Evolutionary conservation across 768 basidiomycete genomes (phyloP).

Genomic region (Podaxis pistillaris): DNA sequence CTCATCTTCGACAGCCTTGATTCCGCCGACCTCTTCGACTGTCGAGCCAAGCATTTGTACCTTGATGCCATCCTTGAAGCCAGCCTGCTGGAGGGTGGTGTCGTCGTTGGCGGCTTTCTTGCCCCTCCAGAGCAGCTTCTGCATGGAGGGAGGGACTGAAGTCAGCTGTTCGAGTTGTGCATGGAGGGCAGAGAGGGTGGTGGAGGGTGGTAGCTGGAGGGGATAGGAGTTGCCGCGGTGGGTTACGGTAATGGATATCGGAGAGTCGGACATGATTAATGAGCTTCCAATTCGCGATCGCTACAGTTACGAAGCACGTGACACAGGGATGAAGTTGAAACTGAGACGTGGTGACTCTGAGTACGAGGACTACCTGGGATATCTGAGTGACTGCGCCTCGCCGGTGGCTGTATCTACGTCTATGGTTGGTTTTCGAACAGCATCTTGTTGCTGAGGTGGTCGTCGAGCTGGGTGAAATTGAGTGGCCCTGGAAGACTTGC

Average conservation of each 20-base stretch:
- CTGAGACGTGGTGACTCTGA: too few relatives aligned
- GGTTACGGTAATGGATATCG: slow-evolving; percentile 29
- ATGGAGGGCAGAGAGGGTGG: slow-evolving; percentile 52
- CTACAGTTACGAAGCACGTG: slow-evolving; percentile 3
- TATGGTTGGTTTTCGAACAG: too few relatives aligned
- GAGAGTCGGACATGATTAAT: background rate
- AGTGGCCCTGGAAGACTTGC: background rate
- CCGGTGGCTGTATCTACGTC: too few relatives aligned
- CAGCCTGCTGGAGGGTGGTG: slow-evolving; percentile 36
- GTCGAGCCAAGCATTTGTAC: slow-evolving; percentile 74
- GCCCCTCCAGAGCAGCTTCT: slow-evolving; percentile 75
- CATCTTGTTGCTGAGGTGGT: too few relatives aligned
- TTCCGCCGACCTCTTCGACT: slow-evolving; percentile 47
- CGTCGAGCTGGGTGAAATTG: too few relatives aligned
- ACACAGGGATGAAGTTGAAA: background rate
- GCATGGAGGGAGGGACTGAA: slow-evolving; percentile 58
- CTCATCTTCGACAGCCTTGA: slow-evolving; percentile 59
- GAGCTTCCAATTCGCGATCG: background rate
- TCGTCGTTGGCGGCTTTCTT: slow-evolving; percentile 41
- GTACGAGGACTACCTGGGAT: too few relatives aligned
- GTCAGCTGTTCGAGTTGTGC: slow-evolving; percentile 59
- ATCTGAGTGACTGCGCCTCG: too few relatives aligned
- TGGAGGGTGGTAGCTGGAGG: slow-evolving; percentile 48
- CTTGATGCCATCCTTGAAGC: slow-evolving; percentile 65
- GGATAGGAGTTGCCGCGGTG: slow-evolving; percentile 49